These are phyloP conservation scores for Abelmoschus esculentus DNA, from an alignment of 345 rosid genomes.

Conservation along the genomic window DNA sequence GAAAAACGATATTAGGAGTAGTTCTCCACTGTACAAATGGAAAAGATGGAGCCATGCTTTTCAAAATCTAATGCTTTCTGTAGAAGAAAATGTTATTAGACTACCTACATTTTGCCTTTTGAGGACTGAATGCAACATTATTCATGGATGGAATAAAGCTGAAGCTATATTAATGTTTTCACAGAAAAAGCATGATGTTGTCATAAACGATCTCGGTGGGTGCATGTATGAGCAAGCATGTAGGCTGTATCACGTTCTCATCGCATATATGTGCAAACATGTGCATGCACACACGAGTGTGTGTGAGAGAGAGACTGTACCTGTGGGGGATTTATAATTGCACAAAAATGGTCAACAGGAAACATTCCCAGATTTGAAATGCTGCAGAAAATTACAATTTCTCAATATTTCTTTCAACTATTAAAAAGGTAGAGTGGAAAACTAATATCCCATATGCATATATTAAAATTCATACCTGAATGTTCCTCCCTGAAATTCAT, in stretches of 20 bases:
- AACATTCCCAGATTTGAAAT: slow-evolving; percentile 99
- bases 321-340: slow-evolving; percentile 98
- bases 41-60: background rate
- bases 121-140: background rate
- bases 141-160: background rate
- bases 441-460: background rate
- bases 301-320: slow-evolving; percentile 26
- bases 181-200: background rate
- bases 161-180: background rate
- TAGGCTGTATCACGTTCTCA: background rate
- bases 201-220: background rate
- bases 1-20: background rate
- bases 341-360: slow-evolving; percentile 85
- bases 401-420: slow-evolving; percentile 3
- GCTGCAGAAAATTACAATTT: slow-evolving; percentile 40
- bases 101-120: background rate
- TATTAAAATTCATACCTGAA: slow-evolving; percentile 48
- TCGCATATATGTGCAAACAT: background rate
- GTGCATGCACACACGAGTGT: background rate
- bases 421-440: background rate
- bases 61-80: background rate
- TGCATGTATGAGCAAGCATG: background rate
- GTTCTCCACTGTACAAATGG: background rate
- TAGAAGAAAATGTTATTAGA: background rate
- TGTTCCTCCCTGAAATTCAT: slow-evolving; percentile 96